Evolutionary conservation across 108 stramenopile species (phyloP).

Genomic region (Cyclotella kingstonii): DNA sequence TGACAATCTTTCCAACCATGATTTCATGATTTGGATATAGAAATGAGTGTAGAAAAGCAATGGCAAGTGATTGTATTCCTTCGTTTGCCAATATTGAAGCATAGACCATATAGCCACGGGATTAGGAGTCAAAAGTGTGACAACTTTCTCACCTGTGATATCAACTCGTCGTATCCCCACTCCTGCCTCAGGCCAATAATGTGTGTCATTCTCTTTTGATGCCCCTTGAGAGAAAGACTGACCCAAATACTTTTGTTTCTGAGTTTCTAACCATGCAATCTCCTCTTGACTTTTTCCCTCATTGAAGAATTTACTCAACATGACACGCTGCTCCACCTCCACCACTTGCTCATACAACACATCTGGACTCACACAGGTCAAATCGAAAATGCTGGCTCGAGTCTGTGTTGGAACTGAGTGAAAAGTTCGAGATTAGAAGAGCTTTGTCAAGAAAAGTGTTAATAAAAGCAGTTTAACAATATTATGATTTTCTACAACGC

Average conservation of each 20-base stretch:
- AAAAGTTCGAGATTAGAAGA: too few relatives aligned
- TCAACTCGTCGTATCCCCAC: slow-evolving; percentile 43
- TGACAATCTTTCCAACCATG: slow-evolving; percentile 77
- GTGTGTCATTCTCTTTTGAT: slow-evolving; percentile 6
- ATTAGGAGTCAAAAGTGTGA: slow-evolving; percentile 63
- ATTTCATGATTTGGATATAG: slow-evolving; percentile 74
- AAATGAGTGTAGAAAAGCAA: slow-evolving; percentile 53
- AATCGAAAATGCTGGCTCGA: slow-evolving; percentile 89
- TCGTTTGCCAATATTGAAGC: slow-evolving; percentile 62
- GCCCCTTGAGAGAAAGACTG: neutral
- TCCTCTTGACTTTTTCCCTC: slow-evolving; percentile 35
- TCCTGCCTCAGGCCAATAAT: slow-evolving; percentile 40
- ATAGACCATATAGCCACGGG: slow-evolving; percentile 52
- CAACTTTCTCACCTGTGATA: slow-evolving; percentile 78
- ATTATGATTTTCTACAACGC: too few relatives aligned
- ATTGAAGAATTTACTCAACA: slow-evolving; percentile 62
- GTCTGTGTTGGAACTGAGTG: too few relatives aligned
- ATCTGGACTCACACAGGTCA: slow-evolving; percentile 69
- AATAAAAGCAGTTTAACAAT: slow-evolving; percentile 85
- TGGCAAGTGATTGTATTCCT: slow-evolving; percentile 86
- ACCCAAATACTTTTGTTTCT: neutral
- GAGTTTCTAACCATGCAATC: slow-evolving; percentile 19
- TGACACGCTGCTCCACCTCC: slow-evolving; percentile 92
- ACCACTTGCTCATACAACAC: slow-evolving; percentile 89
- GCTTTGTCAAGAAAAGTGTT: slow-evolving; percentile 83